Evolutionary conservation across 192 early-diverging fungal genomes (phyloP).

Genomic region (Spizellomyces sp.): DNA sequence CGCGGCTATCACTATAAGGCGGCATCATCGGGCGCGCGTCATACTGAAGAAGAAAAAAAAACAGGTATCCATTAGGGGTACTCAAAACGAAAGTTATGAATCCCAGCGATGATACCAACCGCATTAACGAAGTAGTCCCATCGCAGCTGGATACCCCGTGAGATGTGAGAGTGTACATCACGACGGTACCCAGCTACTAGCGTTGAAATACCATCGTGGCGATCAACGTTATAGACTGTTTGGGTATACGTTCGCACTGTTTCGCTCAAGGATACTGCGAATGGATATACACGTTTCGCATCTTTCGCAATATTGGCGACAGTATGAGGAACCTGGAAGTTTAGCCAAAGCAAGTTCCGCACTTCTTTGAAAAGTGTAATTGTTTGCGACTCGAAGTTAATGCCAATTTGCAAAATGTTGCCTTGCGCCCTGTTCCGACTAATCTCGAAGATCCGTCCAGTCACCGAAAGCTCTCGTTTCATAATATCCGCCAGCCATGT

Average conservation of each 20-base stretch:
- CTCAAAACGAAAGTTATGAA: background rate
- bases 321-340: conserved; percentile 89
- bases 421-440: conserved; percentile 69
- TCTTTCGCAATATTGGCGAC: conserved; percentile 92
- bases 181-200: conserved; percentile 94
- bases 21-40: conserved; percentile 52
- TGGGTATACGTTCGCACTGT: conserved; percentile 92
- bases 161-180: conserved; percentile 87
- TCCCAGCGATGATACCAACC: conserved; percentile 22
- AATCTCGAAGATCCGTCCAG: conserved; percentile 90
- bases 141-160: conserved; percentile 68
- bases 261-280: conserved; percentile 95
- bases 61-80: background rate
- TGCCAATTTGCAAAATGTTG: conserved; percentile 66
- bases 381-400: conserved; percentile 94
- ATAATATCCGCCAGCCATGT: conserved; percentile 87
- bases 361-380: conserved; percentile 99
- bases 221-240: conserved; percentile 76
- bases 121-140: conserved; percentile 96
- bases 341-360: conserved; percentile 92
- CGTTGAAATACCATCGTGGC: conserved; percentile 71
- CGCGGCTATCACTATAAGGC: conserved; percentile 60
- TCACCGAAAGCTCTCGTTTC: conserved; percentile 77
- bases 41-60: conserved; percentile 25
- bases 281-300: conserved; percentile 96